phyloP scores from a whole-genome alignment of 192 early-diverging fungal species.

The Entomortierella lignicola region DNA sequence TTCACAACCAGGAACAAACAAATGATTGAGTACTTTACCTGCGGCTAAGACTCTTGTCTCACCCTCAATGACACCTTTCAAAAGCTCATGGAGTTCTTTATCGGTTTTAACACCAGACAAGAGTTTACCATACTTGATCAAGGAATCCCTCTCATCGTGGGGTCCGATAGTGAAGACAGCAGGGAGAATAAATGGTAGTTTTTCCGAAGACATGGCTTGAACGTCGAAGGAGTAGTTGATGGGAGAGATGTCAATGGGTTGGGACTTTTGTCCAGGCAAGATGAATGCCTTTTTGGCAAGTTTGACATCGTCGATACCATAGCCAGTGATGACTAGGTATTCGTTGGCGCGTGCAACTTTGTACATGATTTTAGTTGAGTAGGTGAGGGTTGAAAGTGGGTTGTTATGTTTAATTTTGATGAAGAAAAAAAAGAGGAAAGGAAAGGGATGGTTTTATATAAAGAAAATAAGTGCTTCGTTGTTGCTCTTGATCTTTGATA shows the following conservation, averaged over 20 bases:
- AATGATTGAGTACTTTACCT: neutral
- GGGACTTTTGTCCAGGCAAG: neutral
- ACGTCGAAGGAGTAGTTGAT: neutral
- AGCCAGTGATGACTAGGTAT: neutral
- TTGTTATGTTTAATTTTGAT: no score
- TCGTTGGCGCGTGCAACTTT: neutral
- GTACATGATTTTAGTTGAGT: neutral
- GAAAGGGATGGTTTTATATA: no score
- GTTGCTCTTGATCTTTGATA: no score
- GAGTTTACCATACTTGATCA: neutral
- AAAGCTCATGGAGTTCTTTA: neutral
- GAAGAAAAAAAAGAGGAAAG: no score
- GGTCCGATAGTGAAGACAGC: neutral
- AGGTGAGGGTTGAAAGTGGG: no score
- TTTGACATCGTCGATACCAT: neutral
- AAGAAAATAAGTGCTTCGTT: no score
- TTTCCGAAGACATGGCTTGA: neutral
- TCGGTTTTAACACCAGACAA: neutral
- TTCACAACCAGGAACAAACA: neutral
- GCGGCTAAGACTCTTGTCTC: neutral
- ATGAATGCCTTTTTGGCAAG: neutral
- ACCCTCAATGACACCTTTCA: neutral
- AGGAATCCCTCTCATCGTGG: neutral
- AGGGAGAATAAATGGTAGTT: neutral
- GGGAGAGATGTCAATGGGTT: neutral